Base-by-base conservation (phyloP, 768 basidiomycete genomes). In the Fibroporia radiculosa region DNA sequence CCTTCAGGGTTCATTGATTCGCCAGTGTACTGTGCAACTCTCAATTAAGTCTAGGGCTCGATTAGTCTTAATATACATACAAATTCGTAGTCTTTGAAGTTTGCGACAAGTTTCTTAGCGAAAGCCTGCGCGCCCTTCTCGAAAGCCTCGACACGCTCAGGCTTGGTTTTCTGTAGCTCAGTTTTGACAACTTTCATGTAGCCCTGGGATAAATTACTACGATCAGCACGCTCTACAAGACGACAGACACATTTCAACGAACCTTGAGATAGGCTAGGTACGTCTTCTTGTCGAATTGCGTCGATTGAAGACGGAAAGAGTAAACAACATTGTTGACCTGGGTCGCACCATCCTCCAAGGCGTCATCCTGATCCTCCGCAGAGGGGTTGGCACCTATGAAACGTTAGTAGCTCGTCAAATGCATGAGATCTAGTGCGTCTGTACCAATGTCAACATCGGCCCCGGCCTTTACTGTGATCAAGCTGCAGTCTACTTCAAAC, bases 51-150 rank as follows among this genome's bases (percentile, higher is more conserved):
- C n/a, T 23, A 24, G 32, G n/a, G 22, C 4, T 23, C 8, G 29
- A 24, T 3, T 49, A 16, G 37, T 29, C 12, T 14, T n/a, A 16
- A 28, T 32, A 41, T 5, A 65, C 84, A 52, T 48, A 90, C 86
- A 65, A 97, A 96, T 68, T 97, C 92, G 61, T 75, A 96, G 63
- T 98, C 84, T 58, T 92, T 90, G 75, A 99, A 87, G 62, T 88
- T 88, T 45, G 68, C 77, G 20, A 96, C 65, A 48, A 99, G 71
- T 66, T 93, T 96, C 75, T 97, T 97, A 43, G 81, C 91, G 58
- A 75, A 90, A 3, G 66, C 67, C 40, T 64, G 53, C 11, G 95
- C 96, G 18, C 73, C 80, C 62, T 83, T 82, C 70, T 98, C 89
- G 63, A 99, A 99, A 0, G 62, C 74, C 1, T 67, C 63, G 23